Percentiles rank a stretch among this genome's conserved stretches.
Evolutionary conservation across 345 rosid genomes (phyloP).

Genomic region (Citrus maxima): DNA sequence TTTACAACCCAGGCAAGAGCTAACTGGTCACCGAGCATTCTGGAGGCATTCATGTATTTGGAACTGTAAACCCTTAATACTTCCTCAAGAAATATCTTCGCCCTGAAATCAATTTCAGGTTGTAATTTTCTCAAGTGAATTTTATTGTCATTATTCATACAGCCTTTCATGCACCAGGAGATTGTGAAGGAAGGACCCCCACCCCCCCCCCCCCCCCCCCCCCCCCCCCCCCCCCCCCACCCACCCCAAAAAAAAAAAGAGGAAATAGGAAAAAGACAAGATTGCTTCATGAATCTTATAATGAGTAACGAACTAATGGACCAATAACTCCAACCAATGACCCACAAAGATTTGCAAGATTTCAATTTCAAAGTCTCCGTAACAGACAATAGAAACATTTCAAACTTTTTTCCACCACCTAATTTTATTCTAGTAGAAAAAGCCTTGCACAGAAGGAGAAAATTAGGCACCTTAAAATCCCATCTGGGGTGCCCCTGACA

Average conservation of each 20-base stretch:
- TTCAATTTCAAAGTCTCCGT: not conserved
- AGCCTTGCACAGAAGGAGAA: not conserved
- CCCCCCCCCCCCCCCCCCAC: no score
- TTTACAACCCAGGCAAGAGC: constrained; percentile 76
- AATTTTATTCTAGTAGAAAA: not conserved
- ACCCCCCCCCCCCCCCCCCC: no score
- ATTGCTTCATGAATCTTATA: not conserved
- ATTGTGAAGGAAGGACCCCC: not conserved
- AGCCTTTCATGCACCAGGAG: not conserved
- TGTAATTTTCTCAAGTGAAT: not conserved
- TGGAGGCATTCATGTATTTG: constrained; percentile 72
- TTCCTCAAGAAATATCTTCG: constrained; percentile 57
- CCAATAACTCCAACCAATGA: not conserved
- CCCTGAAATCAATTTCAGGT: constrained; percentile 45
- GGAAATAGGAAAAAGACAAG: not conserved
- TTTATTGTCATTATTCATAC: not conserved
- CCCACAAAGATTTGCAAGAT: not conserved
- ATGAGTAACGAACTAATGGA: no score
- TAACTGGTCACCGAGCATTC: constrained; percentile 94
- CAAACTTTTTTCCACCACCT: not conserved
- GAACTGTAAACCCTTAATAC: constrained; percentile 66
- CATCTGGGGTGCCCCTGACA: constrained; percentile 80
- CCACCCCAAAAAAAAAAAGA: not conserved
- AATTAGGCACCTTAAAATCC: constrained; percentile 56
- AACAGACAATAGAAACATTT: not conserved